A percentile compares a stretch with the other conserved stretches of the same genome.
Conservation (phyloP, 345 rosid species). For the Mercurialis annua region DNA sequence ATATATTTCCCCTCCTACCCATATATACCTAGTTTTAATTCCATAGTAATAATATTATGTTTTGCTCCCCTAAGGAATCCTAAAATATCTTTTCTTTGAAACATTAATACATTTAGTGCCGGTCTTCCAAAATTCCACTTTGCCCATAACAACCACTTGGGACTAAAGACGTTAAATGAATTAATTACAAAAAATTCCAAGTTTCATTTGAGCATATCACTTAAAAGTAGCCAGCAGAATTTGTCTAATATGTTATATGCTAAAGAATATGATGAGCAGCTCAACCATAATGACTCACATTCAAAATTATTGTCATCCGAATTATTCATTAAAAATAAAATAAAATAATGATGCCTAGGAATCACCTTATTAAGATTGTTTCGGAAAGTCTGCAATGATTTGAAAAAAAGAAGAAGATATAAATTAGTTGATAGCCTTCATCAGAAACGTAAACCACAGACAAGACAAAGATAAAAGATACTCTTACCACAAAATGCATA, state of each 20-base stretch:
- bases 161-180: not conserved
- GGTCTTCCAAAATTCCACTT: too few species aligned
- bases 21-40: too few species aligned
- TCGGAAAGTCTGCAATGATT: conserved; percentile 78
- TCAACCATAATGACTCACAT: not conserved
- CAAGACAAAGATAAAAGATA: conserved; percentile 18
- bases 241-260: not conserved
- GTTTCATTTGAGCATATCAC: not conserved
- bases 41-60: not conserved
- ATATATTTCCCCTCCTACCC: too few species aligned
- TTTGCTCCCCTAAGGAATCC: not conserved
- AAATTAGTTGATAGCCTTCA: conserved; percentile 27
- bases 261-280: not conserved
- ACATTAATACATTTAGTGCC: not conserved
- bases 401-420: conserved; percentile 11
- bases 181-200: not conserved
- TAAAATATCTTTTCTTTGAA: not conserved
- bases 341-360: conserved; percentile 2
- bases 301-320: not conserved
- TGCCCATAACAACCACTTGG: too few species aligned
- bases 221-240: not conserved
- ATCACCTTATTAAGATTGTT: conserved; percentile 93
- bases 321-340: not conserved
- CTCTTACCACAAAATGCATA: conserved; percentile 94
- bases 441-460: not conserved